Evolutionary conservation across 2,329 filamentous ascomycete genomes (phyloP), one percentile per base, ranked within the genome.

Genomic region (Meredithiella fracta): DNA sequence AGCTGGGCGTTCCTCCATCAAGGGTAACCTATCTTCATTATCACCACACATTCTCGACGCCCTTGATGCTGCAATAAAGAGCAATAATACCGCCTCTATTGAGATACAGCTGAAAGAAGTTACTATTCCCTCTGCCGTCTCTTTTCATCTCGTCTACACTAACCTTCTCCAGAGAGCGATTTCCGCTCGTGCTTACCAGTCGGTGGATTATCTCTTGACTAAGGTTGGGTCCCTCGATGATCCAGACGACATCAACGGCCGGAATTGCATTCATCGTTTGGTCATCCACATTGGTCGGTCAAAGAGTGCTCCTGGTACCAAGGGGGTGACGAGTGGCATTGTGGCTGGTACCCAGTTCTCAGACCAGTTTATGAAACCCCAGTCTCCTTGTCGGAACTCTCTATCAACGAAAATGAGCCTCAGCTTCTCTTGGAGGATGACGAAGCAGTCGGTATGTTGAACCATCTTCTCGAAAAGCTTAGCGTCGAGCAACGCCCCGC

Each of bases 241-340:
- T 64, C 79, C 85, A 1, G 86, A 94, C 62, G 92, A 97, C 64
- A 88, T 98, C 65, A 95, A 97, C 68, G 83, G 85, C 63, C 83
- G 92, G 11, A 98, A 96, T 66, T 92, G 88, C 66, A 80, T 98
- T 51, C 92, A 98, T 66, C 83, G 92, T 7, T 74, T 97, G 1
- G 85, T 98, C 44, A 94, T 97, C 59, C 83, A 90, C 20, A 94
- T 96, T 62, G 90, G 91, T 17, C 82, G 91, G 51, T 81, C 83
- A n/a, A 78, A 78, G 60, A 72, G 72, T 1, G 65, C 68, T 0
- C 44, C 49, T 4, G 26, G 53, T 23, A 56, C 47, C 3, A 53
- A 47, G 4, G 49, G 38, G 8, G 25, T 31, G 22, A n/a, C 31
- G 6, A 56, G 51, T 56, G 50, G 54, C 8, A 58, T 58, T n/a